Percentiles rank a stretch among this genome's conserved stretches.
Conservation (phyloP, 2,329 filamentous ascomycete genomes). For the Trichocomaceae sp. region DNA sequence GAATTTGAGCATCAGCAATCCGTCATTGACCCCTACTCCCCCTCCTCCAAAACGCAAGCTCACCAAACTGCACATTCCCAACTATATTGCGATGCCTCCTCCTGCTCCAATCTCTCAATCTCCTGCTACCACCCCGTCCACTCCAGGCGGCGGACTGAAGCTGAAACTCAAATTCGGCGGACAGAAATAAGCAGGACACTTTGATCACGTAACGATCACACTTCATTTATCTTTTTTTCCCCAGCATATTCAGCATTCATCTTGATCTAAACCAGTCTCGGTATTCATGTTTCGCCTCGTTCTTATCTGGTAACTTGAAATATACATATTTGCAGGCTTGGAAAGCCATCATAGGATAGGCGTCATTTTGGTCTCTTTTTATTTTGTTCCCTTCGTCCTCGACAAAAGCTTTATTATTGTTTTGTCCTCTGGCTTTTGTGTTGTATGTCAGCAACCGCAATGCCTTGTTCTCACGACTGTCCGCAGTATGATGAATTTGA, state of each 20-base stretch:
- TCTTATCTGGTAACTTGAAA: background rate
- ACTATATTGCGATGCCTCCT: conserved; percentile 23
- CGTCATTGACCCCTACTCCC: background rate
- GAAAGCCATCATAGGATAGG: background rate
- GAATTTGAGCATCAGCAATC: conserved; percentile 25
- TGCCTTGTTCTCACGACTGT: background rate
- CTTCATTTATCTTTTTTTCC: background rate
- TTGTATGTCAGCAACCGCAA: background rate
- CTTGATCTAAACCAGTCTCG: background rate
- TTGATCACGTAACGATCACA: background rate
- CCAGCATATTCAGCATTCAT: background rate
- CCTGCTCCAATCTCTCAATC: conserved; percentile 24
- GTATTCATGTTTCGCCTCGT: background rate
- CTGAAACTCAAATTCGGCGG: conserved; percentile 37
- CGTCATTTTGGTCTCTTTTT: background rate
- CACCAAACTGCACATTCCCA: conserved; percentile 31
- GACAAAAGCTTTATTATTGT: background rate
- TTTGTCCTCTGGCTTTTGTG: background rate
- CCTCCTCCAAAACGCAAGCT: conserved; percentile 19
- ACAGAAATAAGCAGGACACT: conserved; percentile 22
- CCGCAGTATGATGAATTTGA: background rate
- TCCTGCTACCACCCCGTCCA: conserved; percentile 24
- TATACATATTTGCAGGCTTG: background rate
- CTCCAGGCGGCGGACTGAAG: conserved; percentile 34
- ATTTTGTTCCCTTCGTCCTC: background rate